Evolutionary conservation across 306 rosid genomes (phyloP), one percentile per base, ranked within the genome.

Genomic region (Malus fusca): DNA sequence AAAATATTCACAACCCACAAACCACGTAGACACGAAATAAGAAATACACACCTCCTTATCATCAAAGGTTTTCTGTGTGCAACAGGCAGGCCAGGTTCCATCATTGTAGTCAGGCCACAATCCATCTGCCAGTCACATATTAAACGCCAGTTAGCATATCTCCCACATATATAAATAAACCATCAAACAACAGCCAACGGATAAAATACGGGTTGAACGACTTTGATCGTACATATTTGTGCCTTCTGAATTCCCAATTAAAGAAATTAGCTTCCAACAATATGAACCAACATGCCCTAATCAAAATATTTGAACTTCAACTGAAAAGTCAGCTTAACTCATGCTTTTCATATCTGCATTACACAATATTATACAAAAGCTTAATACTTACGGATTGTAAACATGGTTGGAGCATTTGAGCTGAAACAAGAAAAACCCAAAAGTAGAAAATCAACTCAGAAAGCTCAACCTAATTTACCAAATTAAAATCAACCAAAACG

Each of bases 31-130:
- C 33, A 71, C 28, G 14, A 52, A 53, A 43, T 64, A 51, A 43
- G 52, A 80, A 61, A 72, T 55, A 53, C 5, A 44, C 1, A 85
- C 99, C 96, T 92, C 90, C 62, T 88, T 89, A 66, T 90, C 96
- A 79, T 96, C 82, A 72, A 90, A 96, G 51, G 9, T 66, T 52
- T 87, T 68, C 70, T 30, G 19, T 23, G 88, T 43, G 86, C 99
- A 96, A 84, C 99, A 96, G 67, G 97, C 31, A 44, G 99, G 99
- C 98, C 98, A 96, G 52, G 86, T 85, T 86, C 98, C 98, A 84
- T 96, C 99, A 80, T 92, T 90, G 81, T 96, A 96, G 73, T 96
- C 92, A 12, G 99, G 91, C 98, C 99, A 96, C 60, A 92, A 90
- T 61, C 99, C 99, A 90, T 96, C 98, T 92, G 77, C 77, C 68